Evolutionary conservation across 441 rosid genomes (phyloP), one percentile per base, ranked within the genome.

Genomic region (Eruca vesicaria): DNA sequence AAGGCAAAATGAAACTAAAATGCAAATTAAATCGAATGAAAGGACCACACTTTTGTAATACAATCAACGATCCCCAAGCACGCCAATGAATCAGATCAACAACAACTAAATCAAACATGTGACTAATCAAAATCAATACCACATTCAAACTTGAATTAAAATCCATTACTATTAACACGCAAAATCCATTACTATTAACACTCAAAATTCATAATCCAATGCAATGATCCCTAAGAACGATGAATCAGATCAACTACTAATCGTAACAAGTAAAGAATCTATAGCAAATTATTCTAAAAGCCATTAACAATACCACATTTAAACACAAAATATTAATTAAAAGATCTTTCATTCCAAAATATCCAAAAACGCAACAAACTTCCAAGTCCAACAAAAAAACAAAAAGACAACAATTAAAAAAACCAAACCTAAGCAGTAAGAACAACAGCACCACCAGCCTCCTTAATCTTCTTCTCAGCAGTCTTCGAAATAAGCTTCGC

Each of bases 381-480:
- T 3, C 14, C 15, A 35, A 68, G 66, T 43, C 50, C 58, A 43
- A 36, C 67, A 36, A 11, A n/a, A 9, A 23, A 11, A 9, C 2
- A 32, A 48, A 16, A 28, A 43, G 12, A 59, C 31, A 59, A 36
- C 21, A 55, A 11, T 6, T 7, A 26, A 62, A 63, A 3, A 19
- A 45, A 32, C 9, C 2, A 2, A 33, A 66, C 10, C 63, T 84
- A 91, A 55, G 93, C 94, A 72, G 97, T 88, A 60, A 91, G 94
- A 5, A 86, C 72, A 9, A 89, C 90, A 1, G 93, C 93, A 1
- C 93, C 97, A 69, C 97, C 92, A 56, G 87, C 86, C 76, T 85
- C 97, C 85, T 91, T 91, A 59, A 91, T 89, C 86, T 91, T 91
- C 95, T 84, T 89, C 84, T 91, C 95, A 1, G 93, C 93, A 21